Evolutionary conservation across 208 protist genomes (phyloP).

Genomic region (Leishmania major): DNA sequence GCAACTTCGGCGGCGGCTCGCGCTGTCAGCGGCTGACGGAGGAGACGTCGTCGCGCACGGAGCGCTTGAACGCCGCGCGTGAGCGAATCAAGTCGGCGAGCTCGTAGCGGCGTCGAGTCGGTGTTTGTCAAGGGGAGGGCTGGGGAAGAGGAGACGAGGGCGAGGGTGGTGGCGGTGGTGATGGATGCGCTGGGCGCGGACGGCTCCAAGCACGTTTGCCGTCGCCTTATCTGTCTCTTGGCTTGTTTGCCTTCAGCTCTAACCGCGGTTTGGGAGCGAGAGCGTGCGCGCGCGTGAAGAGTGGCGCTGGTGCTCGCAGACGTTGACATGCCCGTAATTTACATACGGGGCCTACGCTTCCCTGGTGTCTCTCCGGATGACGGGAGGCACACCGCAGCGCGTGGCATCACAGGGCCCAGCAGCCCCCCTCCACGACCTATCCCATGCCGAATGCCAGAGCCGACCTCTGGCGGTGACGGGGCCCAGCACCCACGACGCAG

Average conservation of each 20-base stretch:
- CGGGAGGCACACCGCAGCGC: neutral
- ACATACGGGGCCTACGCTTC: too few species aligned
- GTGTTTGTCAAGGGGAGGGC: neutral
- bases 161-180: neutral
- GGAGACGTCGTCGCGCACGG: slow-evolving; percentile 54
- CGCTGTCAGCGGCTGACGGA: slow-evolving; percentile 79
- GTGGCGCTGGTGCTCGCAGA: neutral
- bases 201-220: neutral
- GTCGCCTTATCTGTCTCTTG: neutral
- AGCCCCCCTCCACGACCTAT: too few species aligned
- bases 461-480: too few species aligned
- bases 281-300: neutral
- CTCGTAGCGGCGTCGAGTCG: neutral
- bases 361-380: neutral
- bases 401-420: neutral
- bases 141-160: neutral
- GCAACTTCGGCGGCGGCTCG: slow-evolving; percentile 81
- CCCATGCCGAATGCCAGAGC: too few species aligned
- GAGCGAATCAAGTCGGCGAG: slow-evolving; percentile 29
- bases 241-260: neutral
- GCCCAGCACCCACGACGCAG: neutral
- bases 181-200: neutral
- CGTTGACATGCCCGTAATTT: neutral
- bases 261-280: neutral
- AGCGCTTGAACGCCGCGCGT: slow-evolving; percentile 42